Evolutionary conservation across 306 rosid genomes (phyloP), one percentile per base, ranked within the genome.

Genomic region (Crotalaria pallida): DNA sequence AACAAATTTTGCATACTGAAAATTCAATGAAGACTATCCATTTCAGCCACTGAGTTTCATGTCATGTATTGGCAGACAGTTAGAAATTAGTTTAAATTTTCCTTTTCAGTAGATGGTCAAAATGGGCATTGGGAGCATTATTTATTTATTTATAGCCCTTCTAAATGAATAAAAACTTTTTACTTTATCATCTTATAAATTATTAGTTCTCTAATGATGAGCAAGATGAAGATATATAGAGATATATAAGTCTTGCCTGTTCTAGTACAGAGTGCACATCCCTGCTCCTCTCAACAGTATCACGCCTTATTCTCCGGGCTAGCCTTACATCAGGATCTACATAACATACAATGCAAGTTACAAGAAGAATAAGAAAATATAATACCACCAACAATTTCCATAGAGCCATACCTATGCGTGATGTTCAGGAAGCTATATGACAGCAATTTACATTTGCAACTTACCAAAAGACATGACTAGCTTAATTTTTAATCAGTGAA

Each of bases 281-380:
- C 75, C 98, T 85, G 60, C 97, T 97, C 81, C 98, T 84, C 70
- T 93, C 89, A 73, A 93, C 96, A 1, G 88, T 93, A 77, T 93
- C 96, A 23, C 97, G 92, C 74, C 85, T 85, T 73, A 88, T 82
- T 87, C 98, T 88, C 71, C 96, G 97, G 65, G 96, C 87, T 84
- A 93, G 98, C 83, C 97, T 93, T 82, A 93, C 94, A 82, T 93
- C 96, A 77, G 98, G 90, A 85, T 90, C 98, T 90, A 66, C 78
- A n/a, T n/a, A n/a, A n/a, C n/a, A n/a, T n/a, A n/a, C n/a, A n/a
- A n/a, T n/a, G n/a, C n/a, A n/a, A n/a, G 50, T 57, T 69, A 74
- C 71, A 69, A 69, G 65, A 45, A 53, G 68, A 65, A 61, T 50
- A 49, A 47, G 50, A 77, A 41, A 34, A 74, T 51, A 44, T 24